Percentiles rank a stretch among this genome's conserved stretches.
Evolutionary conservation across 495 filamentous ascomycete genomes (phyloP).

Genomic region (Penicillium canescens): DNA sequence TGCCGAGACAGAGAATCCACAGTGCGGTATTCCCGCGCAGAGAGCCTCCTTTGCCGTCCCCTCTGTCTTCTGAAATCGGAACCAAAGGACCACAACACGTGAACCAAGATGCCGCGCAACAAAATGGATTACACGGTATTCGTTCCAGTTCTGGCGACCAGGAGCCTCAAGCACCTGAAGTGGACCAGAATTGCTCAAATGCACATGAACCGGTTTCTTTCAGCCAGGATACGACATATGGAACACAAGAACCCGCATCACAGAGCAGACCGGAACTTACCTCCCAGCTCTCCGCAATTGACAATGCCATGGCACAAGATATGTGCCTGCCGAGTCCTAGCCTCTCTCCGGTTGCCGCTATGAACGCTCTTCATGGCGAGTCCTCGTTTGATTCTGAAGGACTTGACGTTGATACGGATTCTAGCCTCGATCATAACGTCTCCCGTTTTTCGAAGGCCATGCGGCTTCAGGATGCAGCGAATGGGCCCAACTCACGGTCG

Average conservation of each 20-base stretch:
- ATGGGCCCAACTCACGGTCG: conserved; percentile 13
- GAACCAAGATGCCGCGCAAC: conserved; percentile 1
- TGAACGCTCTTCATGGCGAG: conserved; percentile 56
- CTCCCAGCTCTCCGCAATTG: conserved; percentile 38
- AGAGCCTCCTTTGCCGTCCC: conserved; percentile 37
- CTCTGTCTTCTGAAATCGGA: conserved; percentile 40
- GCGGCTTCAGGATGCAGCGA: conserved; percentile 18
- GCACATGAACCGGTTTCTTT: conserved; percentile 16
- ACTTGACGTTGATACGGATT: conserved; percentile 47
- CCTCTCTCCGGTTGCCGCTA: conserved; percentile 85
- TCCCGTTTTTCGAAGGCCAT: conserved; percentile 24
- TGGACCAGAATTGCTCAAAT: conserved; percentile 5
- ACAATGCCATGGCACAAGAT: conserved; percentile 74
- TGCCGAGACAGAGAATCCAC: conserved; percentile 35
- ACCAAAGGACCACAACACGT: conserved; percentile 18
- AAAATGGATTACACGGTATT: conserved; percentile 16
- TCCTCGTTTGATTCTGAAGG: conserved; percentile 48
- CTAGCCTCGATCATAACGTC: conserved; percentile 42
- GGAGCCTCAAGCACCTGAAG: conserved; percentile 10
- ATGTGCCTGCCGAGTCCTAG: conserved; percentile 93
- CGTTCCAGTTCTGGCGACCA: conserved; percentile 7
- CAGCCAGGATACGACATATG: conserved; percentile 25
- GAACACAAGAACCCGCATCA: conserved; percentile 19
- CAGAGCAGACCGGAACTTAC: conserved; percentile 25
- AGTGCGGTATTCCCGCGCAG: conserved; percentile 34